Evolutionary conservation across 139 green algal genomes (phyloP).

Genomic region (Chlorella ohadii): DNA sequence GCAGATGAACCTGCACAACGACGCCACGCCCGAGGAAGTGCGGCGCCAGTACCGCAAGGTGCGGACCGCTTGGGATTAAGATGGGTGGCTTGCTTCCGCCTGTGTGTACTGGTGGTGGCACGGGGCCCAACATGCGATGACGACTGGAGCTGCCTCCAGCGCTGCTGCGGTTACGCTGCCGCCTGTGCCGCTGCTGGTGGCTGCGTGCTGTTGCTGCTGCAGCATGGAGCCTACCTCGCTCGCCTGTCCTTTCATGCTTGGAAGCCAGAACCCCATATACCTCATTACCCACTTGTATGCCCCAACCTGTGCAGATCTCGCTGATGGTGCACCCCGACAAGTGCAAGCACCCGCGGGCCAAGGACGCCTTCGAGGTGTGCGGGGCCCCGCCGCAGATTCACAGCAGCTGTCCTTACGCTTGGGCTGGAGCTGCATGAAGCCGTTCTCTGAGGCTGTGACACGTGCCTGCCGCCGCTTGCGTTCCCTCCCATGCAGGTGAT

Average conservation of each 20-base stretch:
- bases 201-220: no score
- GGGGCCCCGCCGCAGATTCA: no score
- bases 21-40: constrained; percentile 83
- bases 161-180: not conserved
- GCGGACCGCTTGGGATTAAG: not conserved
- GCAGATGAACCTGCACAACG: constrained; percentile 88
- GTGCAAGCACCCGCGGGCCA: constrained; percentile 71
- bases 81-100: not conserved
- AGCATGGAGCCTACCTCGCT: no score
- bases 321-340: constrained; percentile 86
- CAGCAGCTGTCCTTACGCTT: no score
- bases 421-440: no score
- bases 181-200: not conserved
- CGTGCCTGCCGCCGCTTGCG: not conserved
- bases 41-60: constrained; percentile 90
- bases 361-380: constrained; percentile 82
- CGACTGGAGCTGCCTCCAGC: no score
- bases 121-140: no score
- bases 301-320: constrained; percentile 37
- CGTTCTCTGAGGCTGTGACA: no score
- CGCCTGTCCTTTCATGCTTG: no score
- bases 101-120: no score
- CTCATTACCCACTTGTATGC: no score
- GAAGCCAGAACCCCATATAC: no score
- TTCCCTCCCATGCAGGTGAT: constrained; percentile 48